Percentiles rank a stretch among this genome's conserved stretches.
phyloP scores from a whole-genome alignment of 148 eudicot species.

The Silene latifolia region DNA sequence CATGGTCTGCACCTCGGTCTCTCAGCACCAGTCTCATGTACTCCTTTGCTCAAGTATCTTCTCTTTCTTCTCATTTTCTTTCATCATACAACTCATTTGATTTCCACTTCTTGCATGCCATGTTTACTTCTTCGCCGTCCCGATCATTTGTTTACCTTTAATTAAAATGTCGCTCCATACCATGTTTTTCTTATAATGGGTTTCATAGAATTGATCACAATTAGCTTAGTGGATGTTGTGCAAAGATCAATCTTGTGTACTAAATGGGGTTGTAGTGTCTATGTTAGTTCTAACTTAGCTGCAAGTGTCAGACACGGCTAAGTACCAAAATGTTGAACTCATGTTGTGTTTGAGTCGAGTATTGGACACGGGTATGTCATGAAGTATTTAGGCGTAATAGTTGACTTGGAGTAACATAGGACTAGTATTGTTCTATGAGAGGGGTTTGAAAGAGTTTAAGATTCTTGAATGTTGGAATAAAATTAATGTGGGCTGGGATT shows the following conservation, averaged over 20 bases:
- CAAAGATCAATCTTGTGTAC: not conserved
- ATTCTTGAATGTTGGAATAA: not conserved
- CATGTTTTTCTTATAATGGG: not conserved
- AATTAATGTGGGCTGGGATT: not conserved
- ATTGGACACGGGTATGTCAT: not conserved
- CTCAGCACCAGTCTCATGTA: slow-evolving; percentile 91
- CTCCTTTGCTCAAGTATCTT: slow-evolving; percentile 89
- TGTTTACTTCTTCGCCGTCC: not conserved
- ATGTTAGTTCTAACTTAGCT: not conserved
- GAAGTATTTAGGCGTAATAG: not conserved
- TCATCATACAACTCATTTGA: too few species aligned
- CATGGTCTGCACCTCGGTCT: slow-evolving; percentile 97
- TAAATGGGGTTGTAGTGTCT: not conserved
- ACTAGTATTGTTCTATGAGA: not conserved
- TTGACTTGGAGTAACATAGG: too few species aligned
- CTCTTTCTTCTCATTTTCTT: slow-evolving; percentile 28
- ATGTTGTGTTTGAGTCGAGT: not conserved
- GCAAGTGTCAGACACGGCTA: not conserved
- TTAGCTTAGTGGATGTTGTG: not conserved
- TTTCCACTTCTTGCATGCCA: not conserved
- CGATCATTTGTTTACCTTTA: not conserved
- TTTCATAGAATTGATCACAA: not conserved
- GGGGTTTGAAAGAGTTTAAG: not conserved
- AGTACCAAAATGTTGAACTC: not conserved
- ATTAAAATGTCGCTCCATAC: too few species aligned